Evolutionary conservation across 2,329 filamentous ascomycete genomes (phyloP), one percentile per base, ranked within the genome.

Genomic region (Botrytis fabae): DNA sequence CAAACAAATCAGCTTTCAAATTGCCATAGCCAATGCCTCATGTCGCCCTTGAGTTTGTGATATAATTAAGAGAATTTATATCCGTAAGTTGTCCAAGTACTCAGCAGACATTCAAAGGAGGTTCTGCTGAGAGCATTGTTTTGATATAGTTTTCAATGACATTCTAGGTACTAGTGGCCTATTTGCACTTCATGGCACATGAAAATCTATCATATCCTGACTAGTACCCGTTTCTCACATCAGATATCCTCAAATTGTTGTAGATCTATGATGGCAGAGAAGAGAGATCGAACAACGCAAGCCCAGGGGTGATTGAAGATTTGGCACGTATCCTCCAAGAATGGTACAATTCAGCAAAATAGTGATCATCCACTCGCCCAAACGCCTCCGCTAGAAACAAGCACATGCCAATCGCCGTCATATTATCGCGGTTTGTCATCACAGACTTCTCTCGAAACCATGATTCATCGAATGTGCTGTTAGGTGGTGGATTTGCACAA

Each of bases 341-440:
- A 35, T 59, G 4, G 3, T 38, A 38, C 10, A 28, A 28, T 57
- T 59, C 48, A 18, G 4, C 48, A 9, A n/a, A 22, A 57, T 40
- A 42, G 4, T 42, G 4, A 28, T 38, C 1, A 32, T 60, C 16
- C n/a, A 42, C 65, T 32, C 25, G 48, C 38, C 44, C 35, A 28
- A 59, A 69, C 22, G 65, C 51, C 25, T 69, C 32, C 10, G 12
- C 35, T 25, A 35, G n/a, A 69, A 60, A 59, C 0, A 44, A 35
- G 38, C 22, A 60, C 65, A 69, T 69, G 16, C 38, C 51, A 57
- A 69, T 69, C 4, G 65, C 51, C 38, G 51, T 69, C 48, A 57
- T 69, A 10, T 42, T 16, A n/a, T 59, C 51, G 5, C 40, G 14
- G 22, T 40, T 25, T 8, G 32, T 14, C 48, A 8, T 40, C 38